These are phyloP conservation scores for Talaromyces thailandensis DNA, from an alignment of 495 filamentous ascomycete species.

Conservation along the genomic window DNA sequence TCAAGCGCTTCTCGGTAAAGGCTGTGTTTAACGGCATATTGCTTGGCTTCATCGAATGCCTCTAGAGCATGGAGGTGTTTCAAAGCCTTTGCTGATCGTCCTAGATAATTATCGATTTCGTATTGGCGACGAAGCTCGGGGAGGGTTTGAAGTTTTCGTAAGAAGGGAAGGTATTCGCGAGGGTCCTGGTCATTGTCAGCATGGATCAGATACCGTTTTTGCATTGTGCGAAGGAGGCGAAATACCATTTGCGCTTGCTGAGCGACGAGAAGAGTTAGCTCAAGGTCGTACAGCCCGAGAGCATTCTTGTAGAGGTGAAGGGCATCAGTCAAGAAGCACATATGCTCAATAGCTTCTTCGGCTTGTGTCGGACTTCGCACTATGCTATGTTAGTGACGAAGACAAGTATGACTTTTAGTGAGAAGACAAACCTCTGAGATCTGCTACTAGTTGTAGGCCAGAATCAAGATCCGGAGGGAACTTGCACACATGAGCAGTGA, in stretches of 20 bases:
- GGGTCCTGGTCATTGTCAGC: conserved; percentile 49
- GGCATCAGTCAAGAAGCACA: conserved; percentile 91
- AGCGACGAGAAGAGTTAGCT: conserved; percentile 80
- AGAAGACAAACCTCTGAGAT: conserved; percentile 47
- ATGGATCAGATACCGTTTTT: neutral
- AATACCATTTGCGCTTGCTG: conserved; percentile 81
- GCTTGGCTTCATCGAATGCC: conserved; percentile 63
- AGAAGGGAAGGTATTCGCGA: conserved; percentile 88
- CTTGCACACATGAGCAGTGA: conserved; percentile 93
- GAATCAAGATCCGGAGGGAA: conserved; percentile 81
- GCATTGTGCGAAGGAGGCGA: too few species aligned
- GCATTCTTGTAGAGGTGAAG: conserved; percentile 89
- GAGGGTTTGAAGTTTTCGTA: conserved; percentile 75
- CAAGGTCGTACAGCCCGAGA: conserved; percentile 82
- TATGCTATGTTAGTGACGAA: conserved; percentile 26
- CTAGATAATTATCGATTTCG: conserved; percentile 81
- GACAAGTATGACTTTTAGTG: neutral
- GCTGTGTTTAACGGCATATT: conserved; percentile 67
- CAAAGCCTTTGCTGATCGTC: conserved; percentile 67
- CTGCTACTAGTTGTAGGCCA: conserved; percentile 67
- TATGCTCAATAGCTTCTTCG: conserved; percentile 85
- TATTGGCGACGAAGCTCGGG: conserved; percentile 60
- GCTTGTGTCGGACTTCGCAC: conserved; percentile 53
- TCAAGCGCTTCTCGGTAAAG: conserved; percentile 71
- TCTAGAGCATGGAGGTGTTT: conserved; percentile 58